Conservation (phyloP, 768 basidiomycete species). For the Sistotremastrum suecicum region DNA sequence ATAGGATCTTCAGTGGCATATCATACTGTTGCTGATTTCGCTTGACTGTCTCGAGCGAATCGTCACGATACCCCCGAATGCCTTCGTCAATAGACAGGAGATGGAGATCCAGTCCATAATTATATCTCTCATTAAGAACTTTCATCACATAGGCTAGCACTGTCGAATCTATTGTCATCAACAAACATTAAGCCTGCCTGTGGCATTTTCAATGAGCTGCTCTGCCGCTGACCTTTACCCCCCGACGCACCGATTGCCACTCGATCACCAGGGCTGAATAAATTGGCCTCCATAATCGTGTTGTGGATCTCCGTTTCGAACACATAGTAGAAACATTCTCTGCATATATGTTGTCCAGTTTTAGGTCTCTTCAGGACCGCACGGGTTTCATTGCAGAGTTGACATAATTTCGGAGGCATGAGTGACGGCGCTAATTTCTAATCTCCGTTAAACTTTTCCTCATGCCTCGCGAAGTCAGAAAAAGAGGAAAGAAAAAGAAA, state of each 20-base stretch:
- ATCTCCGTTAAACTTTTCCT: neutral
- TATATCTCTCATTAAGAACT: slow-evolving; percentile 82
- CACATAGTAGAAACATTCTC: slow-evolving; percentile 89
- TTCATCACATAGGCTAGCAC: slow-evolving; percentile 98
- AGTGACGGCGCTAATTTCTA: neutral
- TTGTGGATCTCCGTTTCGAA: slow-evolving; percentile 99
- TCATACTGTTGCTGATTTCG: slow-evolving; percentile 91
- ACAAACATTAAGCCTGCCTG: neutral
- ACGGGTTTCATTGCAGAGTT: slow-evolving; percentile 56
- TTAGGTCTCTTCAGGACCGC: slow-evolving; percentile 93
- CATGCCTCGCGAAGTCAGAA: slow-evolving; percentile 67
- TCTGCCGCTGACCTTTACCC: slow-evolving; percentile 64
- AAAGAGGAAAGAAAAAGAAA: slow-evolving; percentile 66
- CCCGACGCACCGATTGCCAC: slow-evolving; percentile 98
- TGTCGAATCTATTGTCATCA: slow-evolving; percentile 62
- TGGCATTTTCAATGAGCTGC: neutral
- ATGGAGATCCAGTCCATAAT: slow-evolving; percentile 83
- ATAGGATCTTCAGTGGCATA: slow-evolving; percentile 90
- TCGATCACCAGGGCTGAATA: slow-evolving; percentile 82
- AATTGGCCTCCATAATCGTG: slow-evolving; percentile 68
- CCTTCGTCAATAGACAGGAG: slow-evolving; percentile 97
- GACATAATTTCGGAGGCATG: slow-evolving; percentile 77
- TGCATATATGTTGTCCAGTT: slow-evolving; percentile 95
- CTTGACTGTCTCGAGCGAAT: slow-evolving; percentile 97
- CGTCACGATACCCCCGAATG: slow-evolving; percentile 95